Conservation (phyloP, 1,139 yeast genomes). For the Kodamaea anthophila region DNA sequence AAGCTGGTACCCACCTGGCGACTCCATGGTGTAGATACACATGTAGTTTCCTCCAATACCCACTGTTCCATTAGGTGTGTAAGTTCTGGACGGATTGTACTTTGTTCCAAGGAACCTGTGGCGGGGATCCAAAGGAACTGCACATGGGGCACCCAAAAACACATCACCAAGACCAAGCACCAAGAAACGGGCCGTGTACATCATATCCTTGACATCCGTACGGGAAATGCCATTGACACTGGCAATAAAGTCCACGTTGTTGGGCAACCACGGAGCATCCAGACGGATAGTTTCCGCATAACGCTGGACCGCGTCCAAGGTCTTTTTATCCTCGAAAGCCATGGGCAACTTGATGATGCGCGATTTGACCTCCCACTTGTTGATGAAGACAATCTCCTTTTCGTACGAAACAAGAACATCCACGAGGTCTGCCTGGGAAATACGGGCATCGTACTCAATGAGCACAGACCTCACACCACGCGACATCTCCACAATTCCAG, state of each 20-base stretch:
- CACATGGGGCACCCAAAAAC: slow-evolving; percentile 96
- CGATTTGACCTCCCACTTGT: slow-evolving; percentile 82
- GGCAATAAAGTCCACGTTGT: slow-evolving; percentile 92
- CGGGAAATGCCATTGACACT: slow-evolving; percentile 77
- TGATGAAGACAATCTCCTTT: slow-evolving; percentile 61
- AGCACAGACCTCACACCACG: slow-evolving; percentile 94
- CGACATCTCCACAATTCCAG: slow-evolving; percentile 90
- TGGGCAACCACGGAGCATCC: slow-evolving; percentile 96
- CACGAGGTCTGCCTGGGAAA: slow-evolving; percentile 57
- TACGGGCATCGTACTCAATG: slow-evolving; percentile 68
- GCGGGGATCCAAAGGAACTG: slow-evolving; percentile 95
- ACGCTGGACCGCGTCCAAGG: slow-evolving; percentile 82
- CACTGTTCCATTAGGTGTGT: slow-evolving; percentile 93
- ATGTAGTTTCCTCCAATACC: slow-evolving; percentile 98
- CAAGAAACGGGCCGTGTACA: slow-evolving; percentile 82
- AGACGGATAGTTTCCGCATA: slow-evolving; percentile 91
- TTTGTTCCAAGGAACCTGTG: slow-evolving; percentile 88
- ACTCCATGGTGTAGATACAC: slow-evolving; percentile 97
- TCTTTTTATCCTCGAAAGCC: slow-evolving; percentile 91
- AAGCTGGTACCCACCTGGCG: slow-evolving; percentile 97
- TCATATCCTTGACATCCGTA: slow-evolving; percentile 69
- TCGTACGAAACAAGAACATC: slow-evolving; percentile 68
- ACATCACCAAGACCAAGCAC: slow-evolving; percentile 97
- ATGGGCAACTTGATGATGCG: slow-evolving; percentile 81
- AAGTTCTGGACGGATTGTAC: slow-evolving; percentile 94